phyloP scores from a whole-genome alignment of 139 green algal species.

The Microglena sp. region DNA sequence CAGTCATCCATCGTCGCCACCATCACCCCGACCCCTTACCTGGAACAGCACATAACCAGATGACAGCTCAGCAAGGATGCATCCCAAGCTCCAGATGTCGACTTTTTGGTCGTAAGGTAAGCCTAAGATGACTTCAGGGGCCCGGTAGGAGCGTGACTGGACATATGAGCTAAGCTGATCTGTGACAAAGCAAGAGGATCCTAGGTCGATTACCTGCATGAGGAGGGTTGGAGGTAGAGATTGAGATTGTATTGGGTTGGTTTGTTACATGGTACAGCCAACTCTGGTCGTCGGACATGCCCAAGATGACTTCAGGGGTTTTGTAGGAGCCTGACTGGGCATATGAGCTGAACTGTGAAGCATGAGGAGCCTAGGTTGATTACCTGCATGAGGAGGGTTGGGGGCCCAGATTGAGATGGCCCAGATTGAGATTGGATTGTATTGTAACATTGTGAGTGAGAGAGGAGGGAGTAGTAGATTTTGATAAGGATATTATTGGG shows the following conservation, averaged over 20 bases:
- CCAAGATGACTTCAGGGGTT: slow-evolving; percentile 91
- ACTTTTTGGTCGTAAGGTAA: slow-evolving; percentile 80
- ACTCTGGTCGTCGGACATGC: slow-evolving; percentile 70
- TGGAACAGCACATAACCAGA: slow-evolving; percentile 80
- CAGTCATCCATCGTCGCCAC: too few relatives aligned
- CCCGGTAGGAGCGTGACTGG: slow-evolving; percentile 86
- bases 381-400: too few relatives aligned
- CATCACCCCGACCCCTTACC: too few relatives aligned
- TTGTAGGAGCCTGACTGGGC: slow-evolving; percentile 89
- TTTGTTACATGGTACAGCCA: background rate
- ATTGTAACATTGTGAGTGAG: too few relatives aligned
- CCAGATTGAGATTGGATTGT: too few relatives aligned
- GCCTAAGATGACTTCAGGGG: slow-evolving; percentile 91
- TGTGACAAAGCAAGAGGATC: slow-evolving; percentile 83
- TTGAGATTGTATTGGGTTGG: too few relatives aligned
- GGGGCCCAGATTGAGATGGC: too few relatives aligned
- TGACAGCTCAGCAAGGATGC: slow-evolving; percentile 90
- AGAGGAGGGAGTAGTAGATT: too few relatives aligned
- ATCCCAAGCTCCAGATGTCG: slow-evolving; percentile 93
- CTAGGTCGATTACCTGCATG: slow-evolving; percentile 95
- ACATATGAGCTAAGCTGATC: slow-evolving; percentile 90
- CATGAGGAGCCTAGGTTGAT: slow-evolving; percentile 94
- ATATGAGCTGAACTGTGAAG: slow-evolving; percentile 85
- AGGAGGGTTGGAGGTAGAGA: background rate
- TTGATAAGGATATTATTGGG: too few relatives aligned